A percentile compares a stretch with the other conserved stretches of the same genome.
Evolutionary conservation across 257 asterid species (phyloP).

Genomic region (Salvia miltiorrhiza): DNA sequence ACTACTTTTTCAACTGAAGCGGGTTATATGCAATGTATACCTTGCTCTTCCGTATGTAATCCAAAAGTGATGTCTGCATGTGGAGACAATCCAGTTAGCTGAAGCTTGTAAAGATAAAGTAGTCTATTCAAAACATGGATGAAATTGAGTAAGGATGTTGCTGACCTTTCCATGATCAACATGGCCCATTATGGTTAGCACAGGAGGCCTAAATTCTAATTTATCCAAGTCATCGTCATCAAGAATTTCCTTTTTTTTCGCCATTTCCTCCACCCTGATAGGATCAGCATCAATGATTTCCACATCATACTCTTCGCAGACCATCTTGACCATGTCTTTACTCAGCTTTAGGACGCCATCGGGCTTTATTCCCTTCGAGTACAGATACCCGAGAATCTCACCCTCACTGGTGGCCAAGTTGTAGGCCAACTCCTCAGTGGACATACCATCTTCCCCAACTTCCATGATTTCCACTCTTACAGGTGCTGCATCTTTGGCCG

Average conservation of each 20-base stretch:
- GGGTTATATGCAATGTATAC: slow-evolving; percentile 26
- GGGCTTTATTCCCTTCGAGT: slow-evolving; percentile 87
- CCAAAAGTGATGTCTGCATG: slow-evolving; percentile 91
- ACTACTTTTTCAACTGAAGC: not conserved
- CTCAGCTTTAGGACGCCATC: slow-evolving; percentile 94
- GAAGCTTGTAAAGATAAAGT: not conserved
- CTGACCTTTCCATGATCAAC: slow-evolving; percentile 99
- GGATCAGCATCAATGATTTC: slow-evolving; percentile 84
- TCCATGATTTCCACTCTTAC: slow-evolving; percentile 87
- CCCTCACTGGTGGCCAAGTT: slow-evolving; percentile 92
- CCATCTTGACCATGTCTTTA: slow-evolving; percentile 96
- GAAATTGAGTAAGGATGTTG: slow-evolving; percentile 6
- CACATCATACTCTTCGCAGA: slow-evolving; percentile 80
- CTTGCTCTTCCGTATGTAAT: slow-evolving; percentile 82
- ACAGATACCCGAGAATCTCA: slow-evolving; percentile 74
- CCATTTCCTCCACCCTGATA: slow-evolving; percentile 81
- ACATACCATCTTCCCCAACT: slow-evolving; percentile 92
- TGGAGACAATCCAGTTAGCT: slow-evolving; percentile 26
- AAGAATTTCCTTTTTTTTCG: slow-evolving; percentile 75
- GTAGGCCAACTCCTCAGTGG: slow-evolving; percentile 79
- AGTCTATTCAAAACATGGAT: not conserved
- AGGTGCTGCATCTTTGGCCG: slow-evolving; percentile 92
- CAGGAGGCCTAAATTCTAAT: slow-evolving; percentile 87
- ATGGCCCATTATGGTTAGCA: slow-evolving; percentile 96
- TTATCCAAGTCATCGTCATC: slow-evolving; percentile 90